Conservation (phyloP, 176 grass and related monocot species). For the Typha latifolia region DNA sequence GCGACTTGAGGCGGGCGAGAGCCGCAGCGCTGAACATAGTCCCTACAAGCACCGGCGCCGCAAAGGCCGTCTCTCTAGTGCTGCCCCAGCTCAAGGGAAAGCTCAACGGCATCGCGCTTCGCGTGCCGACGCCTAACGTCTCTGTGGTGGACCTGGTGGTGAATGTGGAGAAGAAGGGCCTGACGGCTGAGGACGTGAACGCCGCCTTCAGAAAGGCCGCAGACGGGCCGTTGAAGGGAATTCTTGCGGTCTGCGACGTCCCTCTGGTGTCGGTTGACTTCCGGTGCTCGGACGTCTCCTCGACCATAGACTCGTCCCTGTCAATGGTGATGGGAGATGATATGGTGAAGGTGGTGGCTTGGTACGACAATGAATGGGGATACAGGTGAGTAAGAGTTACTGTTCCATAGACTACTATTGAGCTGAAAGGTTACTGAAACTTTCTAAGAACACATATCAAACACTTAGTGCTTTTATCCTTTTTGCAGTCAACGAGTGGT, state of each 20-base stretch:
- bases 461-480: background rate
- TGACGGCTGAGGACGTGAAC: constrained; percentile 83
- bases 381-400: constrained; percentile 52
- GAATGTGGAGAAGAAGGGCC: constrained; percentile 77
- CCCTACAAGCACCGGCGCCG: constrained; percentile 83
- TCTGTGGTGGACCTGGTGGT: constrained; percentile 93
- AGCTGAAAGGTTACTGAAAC: background rate
- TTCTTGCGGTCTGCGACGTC: constrained; percentile 71
- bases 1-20: constrained; percentile 68
- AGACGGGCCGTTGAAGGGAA: constrained; percentile 52
- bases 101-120: constrained; percentile 95
- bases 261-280: constrained; percentile 95
- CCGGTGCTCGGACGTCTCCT: constrained; percentile 80
- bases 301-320: constrained; percentile 75
- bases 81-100: constrained; percentile 94
- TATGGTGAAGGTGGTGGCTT: constrained; percentile 99
- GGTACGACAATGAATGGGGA: constrained; percentile 99
- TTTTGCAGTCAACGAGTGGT: constrained; percentile 78
- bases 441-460: background rate
- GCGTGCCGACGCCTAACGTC: constrained; percentile 95
- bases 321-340: constrained; percentile 99
- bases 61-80: constrained; percentile 88
- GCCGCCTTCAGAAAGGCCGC: constrained; percentile 66
- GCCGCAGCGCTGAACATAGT: constrained; percentile 96
- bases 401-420: no score